Base-by-base conservation (phyloP, 306 rosid genomes). In the Prunus mongolica region DNA sequence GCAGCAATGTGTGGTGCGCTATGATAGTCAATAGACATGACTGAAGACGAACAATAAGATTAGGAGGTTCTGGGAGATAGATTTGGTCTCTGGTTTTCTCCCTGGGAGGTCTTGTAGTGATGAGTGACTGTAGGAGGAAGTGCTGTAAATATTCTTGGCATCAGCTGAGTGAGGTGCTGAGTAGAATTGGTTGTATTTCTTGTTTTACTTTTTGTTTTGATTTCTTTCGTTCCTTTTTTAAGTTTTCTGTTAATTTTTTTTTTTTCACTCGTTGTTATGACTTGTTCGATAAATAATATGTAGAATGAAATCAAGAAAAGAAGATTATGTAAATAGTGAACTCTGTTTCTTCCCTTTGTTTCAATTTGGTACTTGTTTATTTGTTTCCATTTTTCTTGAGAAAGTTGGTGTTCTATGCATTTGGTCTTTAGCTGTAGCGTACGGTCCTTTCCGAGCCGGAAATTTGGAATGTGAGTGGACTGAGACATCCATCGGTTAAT, bases 201-300 rank as follows among this genome's bases (percentile, higher is more conserved):
- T 75, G 77, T 49, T 84, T 61, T 75, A n/a, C 9, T 38, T 70
- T 72, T 81, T 61, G 32, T 6, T 77, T 69, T 65, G 32, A 62
- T 45, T 52, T 55, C 64, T 60, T 56, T 2, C 60, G 67, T 63
- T 72, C 78, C 76, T 38, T 38, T 38, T 38, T 63, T 72, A 73
- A 75, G 16, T 22, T 13, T 15, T 30, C 11, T 16, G 47, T 8
- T 13, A 38, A 0, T 4, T 4, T 32, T 32, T 34, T 34, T 34
- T 34, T 34, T 63, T 67, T 63, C 38, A 75, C 46, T 69, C 76
- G 30, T 71, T 84, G 30, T 71, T 84, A 2, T 30, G 73, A 77
- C 80, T 28, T 91, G 97, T 91, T 80, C 74, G 80, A 93, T 91
- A 93, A 93, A 93, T 93, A 93, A 93, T 69, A 74, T 88, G 96